Percentiles rank a stretch among this genome's conserved stretches.
Evolutionary conservation across 2,329 filamentous ascomycete species (phyloP).

Genomic region (Trichophyton benhamiae): DNA sequence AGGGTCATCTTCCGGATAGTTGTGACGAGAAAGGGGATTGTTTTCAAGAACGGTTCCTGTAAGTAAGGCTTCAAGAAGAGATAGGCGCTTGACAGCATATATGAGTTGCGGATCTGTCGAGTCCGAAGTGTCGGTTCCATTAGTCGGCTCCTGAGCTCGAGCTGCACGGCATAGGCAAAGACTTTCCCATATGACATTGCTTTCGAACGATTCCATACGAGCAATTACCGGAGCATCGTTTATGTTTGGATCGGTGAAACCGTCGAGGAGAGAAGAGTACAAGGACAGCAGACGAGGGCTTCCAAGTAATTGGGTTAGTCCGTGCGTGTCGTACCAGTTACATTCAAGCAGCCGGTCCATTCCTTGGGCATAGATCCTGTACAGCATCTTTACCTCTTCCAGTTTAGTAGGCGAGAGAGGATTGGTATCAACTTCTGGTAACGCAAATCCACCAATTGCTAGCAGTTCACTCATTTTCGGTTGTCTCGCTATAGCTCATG

Average conservation of each 20-base stretch:
- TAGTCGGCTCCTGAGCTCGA: conserved; percentile 21
- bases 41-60: conserved; percentile 54
- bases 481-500: conserved; percentile 41
- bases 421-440: conserved; percentile 43
- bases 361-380: conserved; percentile 61
- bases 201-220: conserved; percentile 42
- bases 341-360: conserved; percentile 71
- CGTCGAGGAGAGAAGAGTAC: conserved; percentile 52
- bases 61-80: conserved; percentile 63
- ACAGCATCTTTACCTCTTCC: conserved; percentile 59
- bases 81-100: conserved; percentile 57
- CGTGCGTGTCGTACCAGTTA: conserved; percentile 59
- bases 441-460: conserved; percentile 47
- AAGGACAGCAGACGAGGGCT: conserved; percentile 52
- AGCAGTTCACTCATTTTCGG: conserved; percentile 67
- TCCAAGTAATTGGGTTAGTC: conserved; percentile 40
- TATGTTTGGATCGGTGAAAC: conserved; percentile 31
- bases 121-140: conserved; percentile 23
- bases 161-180: conserved; percentile 41
- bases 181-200: conserved; percentile 49
- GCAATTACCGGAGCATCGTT: conserved; percentile 27
- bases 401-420: conserved; percentile 37
- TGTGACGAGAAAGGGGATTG: conserved; percentile 30
- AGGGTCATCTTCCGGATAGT: conserved; percentile 12
- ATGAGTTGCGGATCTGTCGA: conserved; percentile 45